Base-by-base conservation (phyloP, 225 moss, liverwort and hornwort genomes). In the Thuidium tamariscinum region DNA sequence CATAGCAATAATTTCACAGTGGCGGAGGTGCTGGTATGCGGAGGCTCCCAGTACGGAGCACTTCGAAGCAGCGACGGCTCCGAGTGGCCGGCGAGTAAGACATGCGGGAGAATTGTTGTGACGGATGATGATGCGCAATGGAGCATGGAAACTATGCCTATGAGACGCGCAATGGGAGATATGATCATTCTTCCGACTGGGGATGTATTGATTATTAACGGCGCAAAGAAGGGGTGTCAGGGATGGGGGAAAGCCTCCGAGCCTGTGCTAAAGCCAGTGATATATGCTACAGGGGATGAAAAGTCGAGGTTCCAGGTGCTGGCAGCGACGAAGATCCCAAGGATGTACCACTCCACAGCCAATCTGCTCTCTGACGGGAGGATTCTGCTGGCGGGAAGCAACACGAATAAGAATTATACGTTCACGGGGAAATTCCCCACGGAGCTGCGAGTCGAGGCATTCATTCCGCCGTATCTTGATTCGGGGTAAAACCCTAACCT, bases 111-210 rank as follows among this genome's bases (percentile, higher is more conserved):
- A 37, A 93, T 97, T 21, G 85, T 57, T 4, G 60, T 84, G 10
- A 91, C 90, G 11, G 83, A 46, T 5, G 39, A 59, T 1, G 54
- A 91, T 55, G 91, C 97, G 1, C 4, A 59, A 13, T 97, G 96
- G 96, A 62, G 41, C 16, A 95, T 97, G 86, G 97, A 96, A 87
- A 87, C 80, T 41, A 97, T 97, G 96, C 97, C 97, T 10, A 65
- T 77, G 49, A 56, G 85, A 37, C 88, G 97, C 55, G 79, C 79
- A 8, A 95, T 97, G 97, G 95, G 94, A 6, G 96, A 95, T 42
- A 97, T 96, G 97, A 8, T 97, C 32, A 51, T 95, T 39, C 92
- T 97, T 4, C 97, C 97, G 10, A 91, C 87, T 19, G 86, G 70
- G 3, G 91, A 96, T 37, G 90, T 96, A 3, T 48, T 97, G 16